Conservation (phyloP, 2,329 filamentous ascomycete genomes). For the Lasiodiplodia gonubiensis region DNA sequence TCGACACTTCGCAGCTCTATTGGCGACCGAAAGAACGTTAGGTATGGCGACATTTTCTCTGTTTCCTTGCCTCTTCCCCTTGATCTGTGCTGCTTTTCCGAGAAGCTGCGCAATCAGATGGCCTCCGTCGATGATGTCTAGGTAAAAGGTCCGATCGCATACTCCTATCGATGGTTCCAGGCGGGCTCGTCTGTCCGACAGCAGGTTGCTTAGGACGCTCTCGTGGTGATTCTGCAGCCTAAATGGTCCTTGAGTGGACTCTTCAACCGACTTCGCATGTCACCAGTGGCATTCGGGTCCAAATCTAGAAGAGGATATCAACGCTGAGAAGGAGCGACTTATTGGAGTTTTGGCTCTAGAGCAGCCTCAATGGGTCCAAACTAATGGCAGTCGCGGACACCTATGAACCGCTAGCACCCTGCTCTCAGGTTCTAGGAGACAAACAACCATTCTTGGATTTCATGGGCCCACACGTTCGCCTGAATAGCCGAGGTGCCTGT, state of each 20-base stretch:
- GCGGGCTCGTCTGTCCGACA: background rate
- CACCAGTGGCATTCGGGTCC: background rate
- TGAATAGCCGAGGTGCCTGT: conserved; percentile 11
- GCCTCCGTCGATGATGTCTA: conserved; percentile 21
- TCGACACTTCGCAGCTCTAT: conserved; percentile 16
- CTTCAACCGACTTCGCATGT: conserved; percentile 12
- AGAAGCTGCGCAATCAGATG: background rate
- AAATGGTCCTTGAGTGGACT: background rate
- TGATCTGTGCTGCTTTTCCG: background rate
- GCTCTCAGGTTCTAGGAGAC: conserved; percentile 12
- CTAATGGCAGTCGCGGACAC: conserved; percentile 28
- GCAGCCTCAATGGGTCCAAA: conserved; percentile 19
- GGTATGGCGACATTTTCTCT: conserved; percentile 5
- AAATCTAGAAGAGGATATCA: conserved; percentile 22
- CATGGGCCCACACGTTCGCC: background rate
- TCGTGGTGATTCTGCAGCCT: conserved; percentile 2
- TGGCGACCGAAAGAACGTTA: conserved; percentile 3
- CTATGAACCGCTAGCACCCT: conserved; percentile 5
- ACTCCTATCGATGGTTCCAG: conserved; percentile 4
- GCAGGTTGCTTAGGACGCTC: conserved; percentile 15
- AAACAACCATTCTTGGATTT: background rate
- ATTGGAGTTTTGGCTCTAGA: conserved; percentile 25
- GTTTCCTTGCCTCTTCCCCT: background rate
- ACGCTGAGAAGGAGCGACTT: conserved; percentile 20
- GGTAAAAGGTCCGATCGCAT: conserved; percentile 29